Evolutionary conservation across 2,329 filamentous ascomycete genomes (phyloP).

Genomic region (Colletotrichum sp.): DNA sequence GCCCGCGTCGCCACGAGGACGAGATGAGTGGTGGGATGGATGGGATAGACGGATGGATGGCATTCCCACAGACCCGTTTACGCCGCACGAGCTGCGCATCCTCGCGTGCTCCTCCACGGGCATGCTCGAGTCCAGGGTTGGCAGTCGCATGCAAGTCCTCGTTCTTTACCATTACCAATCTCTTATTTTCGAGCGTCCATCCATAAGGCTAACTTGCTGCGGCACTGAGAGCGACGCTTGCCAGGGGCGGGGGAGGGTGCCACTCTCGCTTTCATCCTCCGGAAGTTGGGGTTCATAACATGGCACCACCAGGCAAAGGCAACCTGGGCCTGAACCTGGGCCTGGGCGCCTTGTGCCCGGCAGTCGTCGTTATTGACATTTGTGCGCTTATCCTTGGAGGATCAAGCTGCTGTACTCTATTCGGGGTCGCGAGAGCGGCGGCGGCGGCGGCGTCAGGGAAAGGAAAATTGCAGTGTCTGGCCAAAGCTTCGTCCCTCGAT

Average conservation of each 20-base stretch:
- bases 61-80: slow-evolving; percentile 5
- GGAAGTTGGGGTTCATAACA: slow-evolving; percentile 15
- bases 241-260: neutral
- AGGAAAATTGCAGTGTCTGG: slow-evolving; percentile 14
- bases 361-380: slow-evolving; percentile 17
- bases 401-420: neutral
- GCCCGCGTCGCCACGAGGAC: neutral
- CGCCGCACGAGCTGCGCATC: slow-evolving; percentile 2
- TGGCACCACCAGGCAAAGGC: slow-evolving; percentile 13
- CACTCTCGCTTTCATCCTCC: slow-evolving; percentile 1
- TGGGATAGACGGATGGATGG: neutral
- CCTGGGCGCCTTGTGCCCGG: slow-evolving; percentile 9
- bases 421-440: neutral
- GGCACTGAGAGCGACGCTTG: slow-evolving; percentile 16
- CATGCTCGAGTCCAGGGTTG: neutral
- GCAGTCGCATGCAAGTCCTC: neutral
- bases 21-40: neutral
- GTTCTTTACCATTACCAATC: slow-evolving; percentile 7
- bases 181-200: slow-evolving; percentile 6
- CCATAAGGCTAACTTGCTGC: slow-evolving; percentile 18
- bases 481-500: slow-evolving; percentile 8
- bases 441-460: neutral
- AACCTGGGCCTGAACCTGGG: neutral
- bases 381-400: neutral
- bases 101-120: neutral